phyloP scores from a whole-genome alignment of 371 early-diverging fungal genomes.

The Apophysomyces ossiformis region DNA sequence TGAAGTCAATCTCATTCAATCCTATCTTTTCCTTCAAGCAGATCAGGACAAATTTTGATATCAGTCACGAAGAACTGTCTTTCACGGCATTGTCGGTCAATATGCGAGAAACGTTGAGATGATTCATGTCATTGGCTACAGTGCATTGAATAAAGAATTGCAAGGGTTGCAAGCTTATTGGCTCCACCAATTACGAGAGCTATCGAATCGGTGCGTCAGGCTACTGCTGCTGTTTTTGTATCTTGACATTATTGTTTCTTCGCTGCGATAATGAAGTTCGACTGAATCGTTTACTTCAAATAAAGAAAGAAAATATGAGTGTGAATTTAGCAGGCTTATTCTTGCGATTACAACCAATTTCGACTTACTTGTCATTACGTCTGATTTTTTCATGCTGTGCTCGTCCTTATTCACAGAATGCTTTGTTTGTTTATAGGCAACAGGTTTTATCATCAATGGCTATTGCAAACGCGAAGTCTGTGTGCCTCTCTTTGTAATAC shows the following conservation, averaged over 20 bases:
- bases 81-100: too few relatives aligned
- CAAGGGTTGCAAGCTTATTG: constrained; percentile 10
- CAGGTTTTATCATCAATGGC: constrained; percentile 1
- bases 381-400: background rate
- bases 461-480: too few relatives aligned
- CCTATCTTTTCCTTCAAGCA: too few relatives aligned
- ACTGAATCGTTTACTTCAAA: background rate
- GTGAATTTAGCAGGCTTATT: background rate
- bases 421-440: constrained; percentile 8
- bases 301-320: background rate
- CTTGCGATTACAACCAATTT: background rate
- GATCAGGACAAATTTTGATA: too few relatives aligned
- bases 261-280: too few relatives aligned
- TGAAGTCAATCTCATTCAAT: too few relatives aligned
- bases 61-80: too few relatives aligned
- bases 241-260: too few relatives aligned
- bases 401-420: background rate
- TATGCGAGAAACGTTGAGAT: constrained; percentile 4
- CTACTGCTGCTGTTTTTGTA: constrained; percentile 7
- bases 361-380: background rate
- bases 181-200: constrained; percentile 13
- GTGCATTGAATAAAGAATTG: constrained; percentile 11
- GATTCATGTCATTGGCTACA: constrained; percentile 12
- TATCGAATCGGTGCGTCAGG: constrained; percentile 14
- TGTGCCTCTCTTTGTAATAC: too few relatives aligned